Evolutionary conservation across 768 basidiomycete genomes (phyloP), one percentile per base, ranked within the genome.

Genomic region (Stropharia rugosoannulata): DNA sequence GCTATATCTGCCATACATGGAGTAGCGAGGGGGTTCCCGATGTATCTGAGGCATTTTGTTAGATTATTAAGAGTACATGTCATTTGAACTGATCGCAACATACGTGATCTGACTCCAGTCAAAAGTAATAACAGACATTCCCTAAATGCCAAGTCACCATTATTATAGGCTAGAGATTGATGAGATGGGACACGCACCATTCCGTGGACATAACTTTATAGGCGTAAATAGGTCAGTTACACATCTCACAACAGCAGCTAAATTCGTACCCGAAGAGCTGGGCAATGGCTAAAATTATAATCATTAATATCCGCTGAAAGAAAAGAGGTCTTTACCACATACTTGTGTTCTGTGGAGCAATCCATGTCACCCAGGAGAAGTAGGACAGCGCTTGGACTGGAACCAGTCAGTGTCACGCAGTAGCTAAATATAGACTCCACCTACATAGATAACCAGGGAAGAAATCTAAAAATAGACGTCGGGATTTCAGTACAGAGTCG

Each of bases 51-150:
- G 42, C 39, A 9, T 44, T 29, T 18, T 35, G 44, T 53, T 9
- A 39, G 42, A 27, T 35, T 46, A 37, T 37, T 22, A 32, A 16
- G 50, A 25, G 25, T 25, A 46, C n/a, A 5, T 37, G 25, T 12
- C n/a, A 54, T 54, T 19, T 27, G n/a, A 25, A 27, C 6, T 6
- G 51, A n/a, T n/a, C n/a, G n/a, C n/a, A 15, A 64, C 73, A 29
- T 76, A 87, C 57, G 84, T 80, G 42, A 89, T 86, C 64, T 86
- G 82, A 45, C 71, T 73, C 80, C 82, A 82, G 60, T 82, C 82
- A 56, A 82, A 79, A 8, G 77, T 77, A 15, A 79, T 61, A 15
- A 78, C 61, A 8, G 75, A 75, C 73, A 80, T 75, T 54, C 77
- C 78, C 68, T 73, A 60, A 3, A 39, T 16, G 7, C 66, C 32